Evolutionary conservation across 139 green algal species (phyloP).

Genomic region (Micractinium conductrix): DNA sequence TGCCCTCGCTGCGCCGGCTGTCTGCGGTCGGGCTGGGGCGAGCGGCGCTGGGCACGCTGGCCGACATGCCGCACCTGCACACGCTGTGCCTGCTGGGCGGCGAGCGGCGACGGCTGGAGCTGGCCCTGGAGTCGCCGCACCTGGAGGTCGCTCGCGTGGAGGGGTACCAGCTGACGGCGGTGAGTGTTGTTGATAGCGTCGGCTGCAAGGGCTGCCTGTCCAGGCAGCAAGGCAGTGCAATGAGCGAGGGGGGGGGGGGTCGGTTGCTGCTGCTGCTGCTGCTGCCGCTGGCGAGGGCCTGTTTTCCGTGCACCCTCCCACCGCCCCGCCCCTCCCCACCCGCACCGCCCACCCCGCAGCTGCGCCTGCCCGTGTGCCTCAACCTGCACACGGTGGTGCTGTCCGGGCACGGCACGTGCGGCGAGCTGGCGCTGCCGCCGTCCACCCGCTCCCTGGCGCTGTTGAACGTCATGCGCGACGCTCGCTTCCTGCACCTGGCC

Average conservation of each 20-base stretch:
- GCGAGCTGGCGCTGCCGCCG: constrained; percentile 21
- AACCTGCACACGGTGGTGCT: constrained; percentile 23
- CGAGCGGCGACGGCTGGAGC: constrained; percentile 21
- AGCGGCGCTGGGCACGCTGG: not conserved
- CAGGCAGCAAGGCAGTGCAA: too few relatives aligned
- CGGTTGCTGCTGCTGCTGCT: not conserved
- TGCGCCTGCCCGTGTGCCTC: constrained; percentile 31
- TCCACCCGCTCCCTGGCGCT: constrained; percentile 12
- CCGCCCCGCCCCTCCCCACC: not conserved
- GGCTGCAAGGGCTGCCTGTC: too few relatives aligned
- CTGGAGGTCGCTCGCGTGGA: constrained; percentile 13
- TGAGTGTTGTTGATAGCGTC: not conserved
- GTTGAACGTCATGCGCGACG: constrained; percentile 21
- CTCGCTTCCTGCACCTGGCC: constrained; percentile 7
- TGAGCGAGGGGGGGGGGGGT: not conserved
- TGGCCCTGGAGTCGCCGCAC: constrained; percentile 18
- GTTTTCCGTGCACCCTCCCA: not conserved
- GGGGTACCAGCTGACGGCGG: constrained; percentile 18
- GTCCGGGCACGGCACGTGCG: constrained; percentile 18
- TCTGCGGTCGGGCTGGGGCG: constrained; percentile 4
- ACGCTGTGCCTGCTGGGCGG: constrained; percentile 19
- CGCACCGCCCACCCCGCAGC: not conserved
- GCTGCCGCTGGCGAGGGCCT: too few relatives aligned
- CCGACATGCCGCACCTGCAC: not conserved
- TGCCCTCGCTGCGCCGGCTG: constrained; percentile 11